These are phyloP conservation scores for Postia placenta DNA, from an alignment of 768 basidiomycete genomes.

Conservation along the genomic window DNA sequence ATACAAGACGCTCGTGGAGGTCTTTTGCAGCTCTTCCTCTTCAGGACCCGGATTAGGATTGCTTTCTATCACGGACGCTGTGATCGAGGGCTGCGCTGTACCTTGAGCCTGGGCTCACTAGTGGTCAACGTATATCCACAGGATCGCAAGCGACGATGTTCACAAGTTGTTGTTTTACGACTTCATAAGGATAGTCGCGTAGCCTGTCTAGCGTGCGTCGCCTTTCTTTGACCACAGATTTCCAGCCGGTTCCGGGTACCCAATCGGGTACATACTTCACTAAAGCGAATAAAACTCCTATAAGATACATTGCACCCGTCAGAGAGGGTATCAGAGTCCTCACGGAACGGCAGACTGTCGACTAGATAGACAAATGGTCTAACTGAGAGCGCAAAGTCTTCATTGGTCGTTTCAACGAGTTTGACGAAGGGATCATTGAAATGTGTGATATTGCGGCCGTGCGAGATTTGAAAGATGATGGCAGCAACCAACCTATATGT, in stretches of 20 bases:
- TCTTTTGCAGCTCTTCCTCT: constrained; percentile 3
- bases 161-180: constrained; percentile 12
- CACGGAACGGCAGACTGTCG: constrained; percentile 26
- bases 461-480: constrained; percentile 20
- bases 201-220: constrained; percentile 13
- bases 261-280: constrained; percentile 11
- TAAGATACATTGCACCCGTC: neutral
- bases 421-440: constrained; percentile 19
- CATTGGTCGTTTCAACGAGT: constrained; percentile 20
- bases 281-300: constrained; percentile 1
- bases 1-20: neutral
- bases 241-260: constrained; percentile 13
- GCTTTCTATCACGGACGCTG: constrained; percentile 11
- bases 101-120: constrained; percentile 7
- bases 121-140: neutral
- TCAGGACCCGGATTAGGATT: constrained; percentile 4
- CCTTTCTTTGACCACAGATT: constrained; percentile 7
- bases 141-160: neutral
- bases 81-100: constrained; percentile 14
- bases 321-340: constrained; percentile 1
- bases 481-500: constrained; percentile 19
- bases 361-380: constrained; percentile 31
- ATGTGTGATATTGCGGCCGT: constrained; percentile 21
- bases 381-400: constrained; percentile 14
- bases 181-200: constrained; percentile 25